Evolutionary conservation across 202 grass and related monocot genomes (phyloP).

Genomic region (Panicum virgatum): DNA sequence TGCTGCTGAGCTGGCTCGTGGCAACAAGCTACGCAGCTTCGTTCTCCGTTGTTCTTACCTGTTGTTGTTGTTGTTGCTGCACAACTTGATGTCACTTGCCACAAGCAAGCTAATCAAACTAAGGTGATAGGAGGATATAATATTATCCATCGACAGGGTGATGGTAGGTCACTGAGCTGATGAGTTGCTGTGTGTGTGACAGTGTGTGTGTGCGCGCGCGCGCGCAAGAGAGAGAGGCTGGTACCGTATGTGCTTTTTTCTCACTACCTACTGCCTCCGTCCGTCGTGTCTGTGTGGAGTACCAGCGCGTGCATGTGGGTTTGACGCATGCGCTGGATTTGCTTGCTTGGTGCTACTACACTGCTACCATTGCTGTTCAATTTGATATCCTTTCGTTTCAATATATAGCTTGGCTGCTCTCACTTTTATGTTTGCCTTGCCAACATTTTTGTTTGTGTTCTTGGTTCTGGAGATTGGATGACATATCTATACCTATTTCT

Average conservation of each 20-base stretch:
- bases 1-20: not conserved
- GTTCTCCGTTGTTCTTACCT: not conserved
- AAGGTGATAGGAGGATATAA: conserved; percentile 12
- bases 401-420: not conserved
- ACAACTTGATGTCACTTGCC: not conserved
- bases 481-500: too few species aligned
- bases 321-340: conserved; percentile 43
- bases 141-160: conserved; percentile 24
- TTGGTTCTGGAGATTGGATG: not conserved
- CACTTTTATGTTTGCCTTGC: too few species aligned
- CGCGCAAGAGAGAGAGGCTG: conserved; percentile 40
- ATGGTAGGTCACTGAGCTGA: not conserved
- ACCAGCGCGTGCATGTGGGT: conserved; percentile 36
- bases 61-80: not conserved
- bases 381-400: not conserved
- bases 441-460: not conserved
- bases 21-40: not conserved
- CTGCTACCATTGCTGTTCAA: conserved; percentile 13
- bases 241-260: conserved; percentile 44
- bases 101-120: not conserved
- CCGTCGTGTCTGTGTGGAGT: conserved; percentile 20
- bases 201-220: not conserved
- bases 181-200: not conserved
- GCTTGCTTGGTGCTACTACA: conserved; percentile 35
- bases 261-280: conserved; percentile 36